Base-by-base conservation (phyloP, 306 rosid species). In the Cicer cuneatum region DNA sequence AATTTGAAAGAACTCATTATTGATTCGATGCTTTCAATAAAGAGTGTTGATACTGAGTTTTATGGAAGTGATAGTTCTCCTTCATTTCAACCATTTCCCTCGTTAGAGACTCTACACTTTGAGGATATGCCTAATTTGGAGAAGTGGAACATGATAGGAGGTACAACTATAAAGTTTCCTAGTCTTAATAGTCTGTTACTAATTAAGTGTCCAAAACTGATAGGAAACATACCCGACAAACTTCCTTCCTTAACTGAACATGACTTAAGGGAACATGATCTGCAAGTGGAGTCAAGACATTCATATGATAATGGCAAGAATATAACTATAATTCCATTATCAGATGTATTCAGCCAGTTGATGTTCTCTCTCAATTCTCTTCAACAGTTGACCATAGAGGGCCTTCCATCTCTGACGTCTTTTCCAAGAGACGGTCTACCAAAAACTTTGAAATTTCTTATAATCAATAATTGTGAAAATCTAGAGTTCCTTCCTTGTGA, bases 71-170 rank as follows among this genome's bases (percentile, higher is more conserved):
- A 10, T 19, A 1, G 4, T 2, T 37, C 45, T 2, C 18, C 45
- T 75, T 64, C 65, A 51, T 64, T 63, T 75, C 79, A 66, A 24
- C 59, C 59, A 10, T 75, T 66, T 75, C 80, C 80, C 19, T 66
- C 66, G 21, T 21, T 75, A 13, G 18, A 37, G 53, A 18, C 16
- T 5, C 48, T 68, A 11, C 39, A 4, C 2, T 58, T 77, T 58
- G 24, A 3, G 12, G 24, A 40, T 0, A 77, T 69, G 81, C 52
- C 7, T 13, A 54, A 38, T 7, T 47, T 71, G 75, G 70, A 69
- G n/a, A 70, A 58, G 3, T 77, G 81, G 75, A 29, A 14, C 56
- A 0, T 38, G 9, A 7, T 35, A 7, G 53, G 21, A 47, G 70
- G 19, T 46, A 43, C 16, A 10, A 0, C 6, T 68, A 47, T 2